phyloP scores from a whole-genome alignment of 2,329 filamentous ascomycete species.

The Phialophora chinensis region DNA sequence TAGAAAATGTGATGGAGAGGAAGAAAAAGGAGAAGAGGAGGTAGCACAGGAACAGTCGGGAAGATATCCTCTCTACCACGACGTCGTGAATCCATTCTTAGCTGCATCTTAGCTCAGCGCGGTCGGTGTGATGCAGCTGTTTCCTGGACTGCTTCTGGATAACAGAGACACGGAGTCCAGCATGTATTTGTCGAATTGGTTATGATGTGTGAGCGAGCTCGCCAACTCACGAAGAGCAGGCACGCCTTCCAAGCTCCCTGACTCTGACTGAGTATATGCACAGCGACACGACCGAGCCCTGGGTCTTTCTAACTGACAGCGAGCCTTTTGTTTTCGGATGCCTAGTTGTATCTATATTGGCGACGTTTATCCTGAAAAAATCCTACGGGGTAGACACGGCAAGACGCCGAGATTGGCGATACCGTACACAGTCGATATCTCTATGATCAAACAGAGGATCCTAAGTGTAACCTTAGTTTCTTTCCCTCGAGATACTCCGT shows the following conservation, averaged over 20 bases:
- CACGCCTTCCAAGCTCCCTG: neutral
- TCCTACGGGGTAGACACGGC: too few relatives aligned
- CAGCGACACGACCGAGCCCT: too few relatives aligned
- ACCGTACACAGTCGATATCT: too few relatives aligned
- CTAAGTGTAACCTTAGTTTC: too few relatives aligned
- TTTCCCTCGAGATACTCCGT: too few relatives aligned
- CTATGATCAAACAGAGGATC: too few relatives aligned
- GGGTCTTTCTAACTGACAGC: neutral
- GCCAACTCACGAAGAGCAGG: neutral
- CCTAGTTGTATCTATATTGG: neutral
- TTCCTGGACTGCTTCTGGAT: neutral
- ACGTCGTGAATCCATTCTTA: neutral
- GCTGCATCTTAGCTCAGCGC: neutral
- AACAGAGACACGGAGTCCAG: neutral
- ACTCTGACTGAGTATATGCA: neutral
- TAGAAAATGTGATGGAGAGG: conserved; percentile 74
- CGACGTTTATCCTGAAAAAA: neutral
- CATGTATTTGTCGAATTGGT: neutral
- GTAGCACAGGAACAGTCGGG: neutral
- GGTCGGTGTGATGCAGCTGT: neutral
- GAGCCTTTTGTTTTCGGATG: neutral
- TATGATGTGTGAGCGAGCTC: neutral
- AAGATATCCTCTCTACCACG: neutral
- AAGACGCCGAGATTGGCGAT: too few relatives aligned
- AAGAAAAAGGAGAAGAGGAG: conserved; percentile 22